Evolutionary conservation across 148 eudicot species (phyloP), one percentile per base, ranked within the genome.

Genomic region (Fagopyrum homotropicum): DNA sequence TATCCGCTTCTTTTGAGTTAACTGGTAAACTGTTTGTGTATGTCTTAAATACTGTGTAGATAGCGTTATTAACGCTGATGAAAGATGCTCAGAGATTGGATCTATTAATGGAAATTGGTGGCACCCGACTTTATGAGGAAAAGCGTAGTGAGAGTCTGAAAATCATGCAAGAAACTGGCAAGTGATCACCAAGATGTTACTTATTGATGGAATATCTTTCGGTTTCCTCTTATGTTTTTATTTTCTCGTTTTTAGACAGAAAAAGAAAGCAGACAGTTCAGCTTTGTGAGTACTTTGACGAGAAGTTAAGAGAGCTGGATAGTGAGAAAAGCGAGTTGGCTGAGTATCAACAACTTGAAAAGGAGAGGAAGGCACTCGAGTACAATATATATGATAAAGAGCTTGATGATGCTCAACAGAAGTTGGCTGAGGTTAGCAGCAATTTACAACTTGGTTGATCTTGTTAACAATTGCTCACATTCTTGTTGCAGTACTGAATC

Each of bases 101-200:
- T 83, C 80, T 96, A 68, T 86, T 96, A 83, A 96, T 92, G 78
- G 99, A 96, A 92, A 96, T 96, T 86, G 99, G 99, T 72, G 99
- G 99, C 17, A 96, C 99, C 61, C 86, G 98, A 80, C 98, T 96
- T 80, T 96, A 92, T 72, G 99, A 96, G 82, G 99, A 96, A 83
- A 84, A 98, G 77, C 92, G 99, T 16, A 89, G 94, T 43, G 99
- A 96, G 84, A 96, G 99, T 84, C 84, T 92, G 84, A 96, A 96
- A 85, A 92, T 96, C 68, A 96, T 96, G 98, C 98, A 96, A 82
- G 98, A 96, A 69, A 96, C 98, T 79, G 97, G 99, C 84, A 84
- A 84, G 92, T 66, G 47, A 66, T 74, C 75, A 22, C 40, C 56
- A 72, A 72, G 29, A n/a, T 72, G 56, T 49, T 70, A 49, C 44